These are phyloP conservation scores for Phyllosticta citriasiana DNA, from an alignment of 2,329 filamentous ascomycete species.

Conservation along the genomic window DNA sequence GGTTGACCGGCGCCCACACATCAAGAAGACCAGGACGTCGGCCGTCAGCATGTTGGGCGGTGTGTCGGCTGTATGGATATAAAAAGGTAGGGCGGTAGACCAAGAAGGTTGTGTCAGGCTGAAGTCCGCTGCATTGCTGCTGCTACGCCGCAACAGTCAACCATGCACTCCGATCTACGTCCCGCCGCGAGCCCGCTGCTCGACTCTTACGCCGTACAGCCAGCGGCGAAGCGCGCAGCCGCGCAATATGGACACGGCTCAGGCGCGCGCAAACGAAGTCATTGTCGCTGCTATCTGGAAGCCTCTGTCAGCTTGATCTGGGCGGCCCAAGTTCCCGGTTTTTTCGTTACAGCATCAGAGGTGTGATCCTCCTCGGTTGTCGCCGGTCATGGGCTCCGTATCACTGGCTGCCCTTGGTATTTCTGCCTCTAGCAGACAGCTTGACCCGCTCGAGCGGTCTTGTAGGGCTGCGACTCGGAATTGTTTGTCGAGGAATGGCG, in stretches of 20 bases:
- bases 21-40: not conserved
- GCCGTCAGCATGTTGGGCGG: not conserved
- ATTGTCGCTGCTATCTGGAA: not conserved
- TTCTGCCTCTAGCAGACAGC: no score
- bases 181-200: no score
- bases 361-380: not conserved
- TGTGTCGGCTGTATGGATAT: not conserved
- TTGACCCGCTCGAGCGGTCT: no score
- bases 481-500: no score
- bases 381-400: not conserved
- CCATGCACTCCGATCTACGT: not conserved
- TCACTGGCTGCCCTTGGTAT: not conserved
- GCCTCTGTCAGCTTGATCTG: not conserved
- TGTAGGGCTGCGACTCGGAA: no score
- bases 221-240: no score
- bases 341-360: not conserved
- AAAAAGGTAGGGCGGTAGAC: not conserved
- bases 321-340: no score
- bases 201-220: no score
- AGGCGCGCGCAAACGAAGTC: not conserved
- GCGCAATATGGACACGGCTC: no score
- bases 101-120: not conserved
- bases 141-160: not conserved
- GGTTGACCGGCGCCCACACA: not conserved
- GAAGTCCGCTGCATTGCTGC: not conserved